A percentile compares a stretch with the other conserved stretches of the same genome.
phyloP scores from a whole-genome alignment of 2,329 filamentous ascomycete genomes.

The Eutypa lata region DNA sequence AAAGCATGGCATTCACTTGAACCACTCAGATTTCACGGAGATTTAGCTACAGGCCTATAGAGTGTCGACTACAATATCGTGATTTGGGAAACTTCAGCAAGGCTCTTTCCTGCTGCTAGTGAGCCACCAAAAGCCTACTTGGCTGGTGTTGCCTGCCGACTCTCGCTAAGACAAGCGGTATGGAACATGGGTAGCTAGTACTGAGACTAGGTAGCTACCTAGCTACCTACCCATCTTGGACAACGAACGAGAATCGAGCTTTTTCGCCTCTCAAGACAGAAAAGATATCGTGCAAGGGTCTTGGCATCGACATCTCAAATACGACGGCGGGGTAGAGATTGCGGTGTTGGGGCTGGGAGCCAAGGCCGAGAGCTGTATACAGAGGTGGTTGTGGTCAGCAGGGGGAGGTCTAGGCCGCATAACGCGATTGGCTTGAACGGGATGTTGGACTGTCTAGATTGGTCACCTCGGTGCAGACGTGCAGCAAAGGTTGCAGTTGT shows the following conservation, averaged over 20 bases:
- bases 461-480: neutral
- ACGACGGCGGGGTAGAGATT: neutral
- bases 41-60: neutral
- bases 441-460: neutral
- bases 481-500: neutral
- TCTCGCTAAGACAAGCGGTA: neutral
- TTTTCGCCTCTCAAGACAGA: neutral
- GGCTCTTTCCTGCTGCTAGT: neutral
- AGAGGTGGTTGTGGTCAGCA: neutral
- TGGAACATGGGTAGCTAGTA: neutral
- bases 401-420: neutral
- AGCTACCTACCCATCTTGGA: neutral
- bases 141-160: neutral
- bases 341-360: neutral
- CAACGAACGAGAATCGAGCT: neutral
- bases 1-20: neutral
- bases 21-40: neutral
- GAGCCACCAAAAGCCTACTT: neutral
- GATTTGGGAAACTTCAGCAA: neutral
- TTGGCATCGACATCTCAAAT: neutral
- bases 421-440: neutral
- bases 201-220: neutral
- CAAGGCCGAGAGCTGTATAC: neutral
- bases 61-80: neutral
- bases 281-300: neutral